These are phyloP conservation scores for Medicago arabica DNA, from an alignment of 306 rosid species.

Conservation along the genomic window DNA sequence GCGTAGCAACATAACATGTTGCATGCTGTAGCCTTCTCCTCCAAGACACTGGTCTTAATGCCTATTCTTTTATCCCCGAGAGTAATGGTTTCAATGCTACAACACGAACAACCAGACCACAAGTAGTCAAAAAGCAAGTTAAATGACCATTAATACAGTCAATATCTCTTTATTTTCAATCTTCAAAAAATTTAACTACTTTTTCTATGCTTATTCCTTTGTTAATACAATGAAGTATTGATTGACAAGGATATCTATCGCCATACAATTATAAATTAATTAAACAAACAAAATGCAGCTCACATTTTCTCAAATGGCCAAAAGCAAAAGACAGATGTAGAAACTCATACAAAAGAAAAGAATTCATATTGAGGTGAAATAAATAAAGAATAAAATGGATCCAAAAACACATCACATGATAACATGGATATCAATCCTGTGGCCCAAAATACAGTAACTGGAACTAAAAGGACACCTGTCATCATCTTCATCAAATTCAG, in stretches of 20 bases:
- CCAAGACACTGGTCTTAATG: conserved; percentile 94
- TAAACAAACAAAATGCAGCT: background rate
- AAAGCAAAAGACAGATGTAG: background rate
- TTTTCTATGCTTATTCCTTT: conserved; percentile 2
- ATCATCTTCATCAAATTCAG: conserved; percentile 90
- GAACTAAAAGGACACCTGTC: conserved; percentile 67
- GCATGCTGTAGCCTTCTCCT: conserved; percentile 99
- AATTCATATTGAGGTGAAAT: conserved; percentile 20
- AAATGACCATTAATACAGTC: conserved; percentile 25
- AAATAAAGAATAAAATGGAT: conserved; percentile 36
- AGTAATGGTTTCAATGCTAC: conserved; percentile 93
- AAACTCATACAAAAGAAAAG: conserved; percentile 20
- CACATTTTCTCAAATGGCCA: background rate
- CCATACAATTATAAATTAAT: no score
- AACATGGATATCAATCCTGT: conserved; percentile 25
- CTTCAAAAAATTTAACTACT: background rate
- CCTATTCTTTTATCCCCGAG: conserved; percentile 98
- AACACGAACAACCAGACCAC: conserved; percentile 38
- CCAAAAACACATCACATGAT: conserved; percentile 11
- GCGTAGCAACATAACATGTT: conserved; percentile 99
- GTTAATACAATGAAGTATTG: background rate
- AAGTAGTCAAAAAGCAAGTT: conserved; percentile 28
- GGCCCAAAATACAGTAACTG: conserved; percentile 21
- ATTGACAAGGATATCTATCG: background rate
- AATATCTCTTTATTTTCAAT: conserved; percentile 9